Evolutionary conservation across 768 basidiomycete genomes (phyloP).

Genomic region (Heimioporus sp.): DNA sequence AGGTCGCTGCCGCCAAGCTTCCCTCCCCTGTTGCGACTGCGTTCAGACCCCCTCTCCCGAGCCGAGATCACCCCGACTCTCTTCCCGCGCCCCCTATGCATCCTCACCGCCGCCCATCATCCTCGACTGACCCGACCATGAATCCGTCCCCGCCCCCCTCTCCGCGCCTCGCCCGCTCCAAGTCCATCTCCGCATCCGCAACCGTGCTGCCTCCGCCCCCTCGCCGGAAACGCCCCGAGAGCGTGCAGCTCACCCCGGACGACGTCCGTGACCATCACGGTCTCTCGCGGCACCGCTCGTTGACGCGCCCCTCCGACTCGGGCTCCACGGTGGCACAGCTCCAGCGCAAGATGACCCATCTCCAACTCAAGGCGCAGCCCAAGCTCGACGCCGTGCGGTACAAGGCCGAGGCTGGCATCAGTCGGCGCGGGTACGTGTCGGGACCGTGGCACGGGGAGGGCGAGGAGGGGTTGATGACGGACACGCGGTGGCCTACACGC

Average conservation of each 20-base stretch:
- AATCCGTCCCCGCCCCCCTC: conserved; percentile 27
- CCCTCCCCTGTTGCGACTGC: conserved; percentile 7
- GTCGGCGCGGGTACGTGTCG: conserved; percentile 54
- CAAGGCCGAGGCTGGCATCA: conserved; percentile 71
- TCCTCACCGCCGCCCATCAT: conserved; percentile 46
- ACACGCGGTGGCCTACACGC: conserved; percentile 31
- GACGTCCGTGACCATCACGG: conserved; percentile 16
- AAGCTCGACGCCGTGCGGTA: conserved; percentile 61
- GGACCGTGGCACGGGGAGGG: conserved; percentile 34
- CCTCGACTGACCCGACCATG: conserved; percentile 18
- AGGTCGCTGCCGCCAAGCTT: conserved; percentile 40
- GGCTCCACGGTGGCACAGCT: conserved; percentile 29
- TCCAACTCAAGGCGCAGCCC: conserved; percentile 45
- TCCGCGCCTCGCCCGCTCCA: conserved; percentile 48
- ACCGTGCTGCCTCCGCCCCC: conserved; percentile 44
- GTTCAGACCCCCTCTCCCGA: conserved; percentile 25
- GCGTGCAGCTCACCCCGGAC: conserved; percentile 46
- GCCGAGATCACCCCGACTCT: conserved; percentile 12
- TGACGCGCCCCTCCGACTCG: conserved; percentile 22
- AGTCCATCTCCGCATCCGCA: conserved; percentile 45
- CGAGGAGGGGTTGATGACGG: conserved; percentile 38
- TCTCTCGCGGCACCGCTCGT: conserved; percentile 40
- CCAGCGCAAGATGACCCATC: conserved; percentile 37
- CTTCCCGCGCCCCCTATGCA: conserved; percentile 46
- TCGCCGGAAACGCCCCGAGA: conserved; percentile 59